phyloP scores from a whole-genome alignment of 208 protist species.

The Trypanosoma lewisi region DNA sequence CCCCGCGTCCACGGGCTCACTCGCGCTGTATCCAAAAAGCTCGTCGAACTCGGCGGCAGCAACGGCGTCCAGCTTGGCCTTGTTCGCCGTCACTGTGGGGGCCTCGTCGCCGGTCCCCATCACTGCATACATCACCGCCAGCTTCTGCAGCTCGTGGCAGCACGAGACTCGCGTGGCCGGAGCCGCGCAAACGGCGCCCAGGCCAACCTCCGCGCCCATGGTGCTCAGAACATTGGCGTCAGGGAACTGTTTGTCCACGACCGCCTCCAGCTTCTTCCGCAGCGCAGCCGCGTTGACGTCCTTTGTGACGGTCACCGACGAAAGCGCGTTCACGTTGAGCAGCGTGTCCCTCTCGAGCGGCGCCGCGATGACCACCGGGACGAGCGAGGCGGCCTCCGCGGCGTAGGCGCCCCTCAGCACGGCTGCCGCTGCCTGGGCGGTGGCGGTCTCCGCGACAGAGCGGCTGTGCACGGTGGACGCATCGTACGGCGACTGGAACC shows the following conservation, averaged over 20 bases:
- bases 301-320: slow-evolving; percentile 9
- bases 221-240: slow-evolving; percentile 11
- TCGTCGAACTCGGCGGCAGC: slow-evolving; percentile 19
- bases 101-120: slow-evolving; percentile 1
- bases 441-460: background rate
- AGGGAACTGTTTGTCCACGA: slow-evolving; percentile 22
- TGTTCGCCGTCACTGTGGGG: slow-evolving; percentile 15
- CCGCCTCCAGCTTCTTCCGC: background rate
- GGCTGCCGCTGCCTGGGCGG: slow-evolving; percentile 5
- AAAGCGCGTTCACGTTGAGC: slow-evolving; percentile 13
- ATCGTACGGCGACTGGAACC: slow-evolving; percentile 11
- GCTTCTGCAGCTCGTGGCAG: slow-evolving; percentile 14
- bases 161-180: slow-evolving; percentile 2
- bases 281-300: slow-evolving; percentile 2
- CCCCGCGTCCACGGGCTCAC: background rate
- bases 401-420: slow-evolving; percentile 12
- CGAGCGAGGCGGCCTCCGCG: background rate
- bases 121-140: slow-evolving; percentile 14
- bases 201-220: slow-evolving; percentile 24
- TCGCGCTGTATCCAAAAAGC: slow-evolving; percentile 10
- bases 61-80: slow-evolving; percentile 14
- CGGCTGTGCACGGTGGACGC: slow-evolving; percentile 4
- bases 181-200: slow-evolving; percentile 9
- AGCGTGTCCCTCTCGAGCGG: slow-evolving; percentile 2
- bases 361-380: slow-evolving; percentile 4